These are phyloP conservation scores for Aspergillus brunneoviolaceus DNA, from an alignment of 2,329 filamentous ascomycete species.

Conservation along the genomic window DNA sequence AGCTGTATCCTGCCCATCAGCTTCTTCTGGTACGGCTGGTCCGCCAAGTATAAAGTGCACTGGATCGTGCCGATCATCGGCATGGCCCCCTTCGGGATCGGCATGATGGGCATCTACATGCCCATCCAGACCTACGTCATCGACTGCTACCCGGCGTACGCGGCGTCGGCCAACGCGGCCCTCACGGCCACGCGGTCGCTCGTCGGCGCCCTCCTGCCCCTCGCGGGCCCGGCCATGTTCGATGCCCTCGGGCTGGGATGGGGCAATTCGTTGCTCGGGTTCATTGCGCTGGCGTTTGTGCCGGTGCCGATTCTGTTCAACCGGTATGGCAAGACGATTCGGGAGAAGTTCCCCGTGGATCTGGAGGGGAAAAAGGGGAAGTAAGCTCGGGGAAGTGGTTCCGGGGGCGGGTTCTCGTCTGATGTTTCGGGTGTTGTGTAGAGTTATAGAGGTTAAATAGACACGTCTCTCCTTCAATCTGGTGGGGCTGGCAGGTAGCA, in stretches of 20 bases:
- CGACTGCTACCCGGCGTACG: conserved; percentile 52
- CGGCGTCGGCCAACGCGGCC: conserved; percentile 53
- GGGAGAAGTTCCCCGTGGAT: conserved; percentile 10
- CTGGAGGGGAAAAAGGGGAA: neutral
- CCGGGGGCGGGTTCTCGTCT: too few species aligned
- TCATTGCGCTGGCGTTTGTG: conserved; percentile 54
- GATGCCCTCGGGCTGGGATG: conserved; percentile 46
- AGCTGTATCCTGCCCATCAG: conserved; percentile 55
- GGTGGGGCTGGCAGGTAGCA: too few species aligned
- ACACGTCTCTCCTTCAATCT: too few species aligned
- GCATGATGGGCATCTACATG: conserved; percentile 56
- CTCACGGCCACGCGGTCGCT: conserved; percentile 56
- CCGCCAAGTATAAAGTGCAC: conserved; percentile 51
- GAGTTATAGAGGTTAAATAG: too few species aligned
- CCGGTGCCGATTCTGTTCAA: conserved; percentile 26
- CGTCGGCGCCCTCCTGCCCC: conserved; percentile 58
- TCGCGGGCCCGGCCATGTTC: conserved; percentile 58
- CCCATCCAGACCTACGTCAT: conserved; percentile 63
- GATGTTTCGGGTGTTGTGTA: too few species aligned
- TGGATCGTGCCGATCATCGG: conserved; percentile 64
- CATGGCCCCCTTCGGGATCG: conserved; percentile 55
- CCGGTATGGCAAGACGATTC: conserved; percentile 10
- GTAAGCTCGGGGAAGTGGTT: too few species aligned
- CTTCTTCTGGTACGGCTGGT: conserved; percentile 61
- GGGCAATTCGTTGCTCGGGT: conserved; percentile 55